A percentile compares a stretch with the other conserved stretches of the same genome.
These are phyloP conservation scores for Conringia planisiliqua DNA, from an alignment of 345 rosid genomes.

Conservation along the genomic window DNA sequence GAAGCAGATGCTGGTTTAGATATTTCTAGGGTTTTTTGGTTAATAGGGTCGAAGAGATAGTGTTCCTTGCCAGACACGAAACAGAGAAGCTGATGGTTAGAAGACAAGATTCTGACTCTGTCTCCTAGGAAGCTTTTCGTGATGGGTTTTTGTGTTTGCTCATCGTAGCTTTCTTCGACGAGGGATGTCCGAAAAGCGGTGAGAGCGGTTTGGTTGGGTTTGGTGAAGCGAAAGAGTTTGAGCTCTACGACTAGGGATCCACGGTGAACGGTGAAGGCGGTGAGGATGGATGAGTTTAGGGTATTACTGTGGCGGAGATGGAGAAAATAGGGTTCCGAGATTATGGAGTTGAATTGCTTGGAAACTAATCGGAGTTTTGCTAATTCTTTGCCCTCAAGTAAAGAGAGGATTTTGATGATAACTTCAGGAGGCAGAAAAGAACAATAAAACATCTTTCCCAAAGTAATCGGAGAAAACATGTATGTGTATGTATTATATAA, in stretches of 20 bases:
- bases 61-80: slow-evolving; percentile 1
- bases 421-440: slow-evolving; percentile 17
- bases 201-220: slow-evolving; percentile 7
- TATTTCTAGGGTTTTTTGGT: slow-evolving; percentile 17
- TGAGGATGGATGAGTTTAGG: slow-evolving; percentile 11
- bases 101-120: slow-evolving; percentile 18
- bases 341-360: slow-evolving; percentile 20
- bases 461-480: background rate
- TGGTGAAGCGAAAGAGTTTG: slow-evolving; percentile 4
- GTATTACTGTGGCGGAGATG: slow-evolving; percentile 2
- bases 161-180: background rate
- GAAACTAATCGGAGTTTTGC: slow-evolving; percentile 10
- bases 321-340: slow-evolving; percentile 8
- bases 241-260: background rate
- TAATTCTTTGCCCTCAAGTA: slow-evolving; percentile 15
- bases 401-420: slow-evolving; percentile 7
- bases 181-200: background rate
- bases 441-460: background rate
- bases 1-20: background rate
- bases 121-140: slow-evolving; percentile 10
- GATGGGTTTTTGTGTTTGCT: slow-evolving; percentile 4
- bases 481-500: background rate
- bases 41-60: slow-evolving; percentile 23
- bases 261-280: background rate
- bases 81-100: slow-evolving; percentile 23